Evolutionary conservation across 2,329 filamentous ascomycete species (phyloP).

Genomic region (Colletotrichum sublineola): DNA sequence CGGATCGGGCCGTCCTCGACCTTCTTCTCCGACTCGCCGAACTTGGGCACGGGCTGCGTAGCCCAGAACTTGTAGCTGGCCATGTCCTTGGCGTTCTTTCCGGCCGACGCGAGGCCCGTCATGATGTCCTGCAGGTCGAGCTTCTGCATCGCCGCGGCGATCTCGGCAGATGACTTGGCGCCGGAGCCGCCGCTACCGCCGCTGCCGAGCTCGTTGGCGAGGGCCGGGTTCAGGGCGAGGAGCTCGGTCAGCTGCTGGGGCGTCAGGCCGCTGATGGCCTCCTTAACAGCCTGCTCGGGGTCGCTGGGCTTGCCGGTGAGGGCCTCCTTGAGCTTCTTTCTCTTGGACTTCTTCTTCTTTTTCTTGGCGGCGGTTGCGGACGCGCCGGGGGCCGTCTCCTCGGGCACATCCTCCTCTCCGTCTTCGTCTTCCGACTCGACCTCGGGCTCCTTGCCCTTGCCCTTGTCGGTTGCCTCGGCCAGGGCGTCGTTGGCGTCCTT

Average conservation of each 20-base stretch:
- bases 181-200: constrained; percentile 52
- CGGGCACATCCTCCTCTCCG: constrained; percentile 57
- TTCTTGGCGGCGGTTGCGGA: constrained; percentile 55
- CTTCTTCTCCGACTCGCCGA: constrained; percentile 70
- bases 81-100: constrained; percentile 96
- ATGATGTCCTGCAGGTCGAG: constrained; percentile 79
- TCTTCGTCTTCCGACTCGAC: constrained; percentile 63
- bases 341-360: constrained; percentile 77
- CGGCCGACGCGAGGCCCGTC: constrained; percentile 80
- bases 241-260: constrained; percentile 74
- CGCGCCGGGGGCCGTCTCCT: constrained; percentile 55
- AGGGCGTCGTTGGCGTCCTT: constrained; percentile 61
- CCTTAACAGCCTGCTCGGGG: constrained; percentile 58
- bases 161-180: constrained; percentile 55
- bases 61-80: constrained; percentile 98
- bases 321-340: constrained; percentile 69
- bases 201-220: constrained; percentile 70
- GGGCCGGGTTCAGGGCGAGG: constrained; percentile 78
- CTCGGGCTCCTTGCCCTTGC: constrained; percentile 60
- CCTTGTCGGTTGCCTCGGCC: constrained; percentile 51
- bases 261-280: constrained; percentile 67
- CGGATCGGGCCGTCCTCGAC: constrained; percentile 87
- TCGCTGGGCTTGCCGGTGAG: constrained; percentile 54
- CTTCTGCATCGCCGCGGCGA: constrained; percentile 69
- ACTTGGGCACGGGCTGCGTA: constrained; percentile 93